Base-by-base conservation (phyloP, 2,329 filamentous ascomycete species). In the Ophiosphaerella herpotricha region DNA sequence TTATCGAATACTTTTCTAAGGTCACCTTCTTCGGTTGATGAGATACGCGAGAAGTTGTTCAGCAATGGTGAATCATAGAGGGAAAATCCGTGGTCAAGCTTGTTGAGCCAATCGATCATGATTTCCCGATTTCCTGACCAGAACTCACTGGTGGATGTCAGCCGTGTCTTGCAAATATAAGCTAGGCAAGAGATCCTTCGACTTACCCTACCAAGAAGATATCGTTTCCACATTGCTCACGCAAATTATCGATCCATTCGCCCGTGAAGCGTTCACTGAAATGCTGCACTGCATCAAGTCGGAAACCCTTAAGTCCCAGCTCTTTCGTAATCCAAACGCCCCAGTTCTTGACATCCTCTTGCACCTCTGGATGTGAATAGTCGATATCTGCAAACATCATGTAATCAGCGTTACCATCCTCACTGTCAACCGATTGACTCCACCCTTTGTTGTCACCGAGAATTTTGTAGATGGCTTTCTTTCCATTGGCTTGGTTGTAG, bases 301-400 rank as follows among this genome's bases (percentile, higher is more conserved):
- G 79, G 68, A 90, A 85, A 1, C 87, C 87, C 53, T 80, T 78
- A 9, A 90, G 74, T 0, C 82, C 81, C 0, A 89, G 66, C 51
- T 85, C 77, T 5, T 81, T 74, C 1, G 81, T 79, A 48, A 91
- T 77, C 88, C 88, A 91, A 4, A 80, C 74, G 2, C 84, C 85
- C 88, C 87, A 90, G 43, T 79, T 77, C 46, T 71, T 75, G 4
- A 89, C 80, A 56, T 90, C 88, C 4, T 79, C 70, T 31, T 79
- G 77, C 8, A 90, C 87, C 58, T 88, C 86, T 0, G 69, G 70
- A 43, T 73, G 68, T 21, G 66, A 66, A 66, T 87, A 87, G 68
- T 90, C 86, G 34, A 90, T 69, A 67, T 90, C 84, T 5, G 85
- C 83, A 59, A 88, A 89, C 85, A 90, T 89, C 69, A 90, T 78